A percentile compares a stretch with the other conserved stretches of the same genome.
Conservation (phyloP, 73 alveolate species). For the Paraurostyla sp. region DNA sequence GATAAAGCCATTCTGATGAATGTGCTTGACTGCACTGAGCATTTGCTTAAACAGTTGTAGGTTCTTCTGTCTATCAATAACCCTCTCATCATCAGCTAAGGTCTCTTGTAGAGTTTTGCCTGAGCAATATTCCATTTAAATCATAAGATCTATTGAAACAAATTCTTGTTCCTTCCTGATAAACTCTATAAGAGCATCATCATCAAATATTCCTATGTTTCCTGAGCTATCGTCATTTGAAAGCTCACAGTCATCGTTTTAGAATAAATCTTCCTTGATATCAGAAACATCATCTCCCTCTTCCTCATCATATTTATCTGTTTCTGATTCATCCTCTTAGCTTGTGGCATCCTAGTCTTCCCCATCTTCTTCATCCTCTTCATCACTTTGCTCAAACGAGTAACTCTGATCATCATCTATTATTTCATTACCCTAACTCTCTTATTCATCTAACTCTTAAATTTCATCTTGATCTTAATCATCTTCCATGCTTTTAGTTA, state of each 20-base stretch:
- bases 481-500: neutral
- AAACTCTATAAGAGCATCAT: conserved; percentile 45
- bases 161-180: conserved; percentile 53
- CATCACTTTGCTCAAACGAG: neutral
- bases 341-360: neutral
- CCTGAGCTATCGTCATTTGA: neutral
- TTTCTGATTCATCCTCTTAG: neutral
- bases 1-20: conserved; percentile 86
- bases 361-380: neutral
- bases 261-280: neutral
- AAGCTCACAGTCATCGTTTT: neutral
- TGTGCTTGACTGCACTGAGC: conserved; percentile 88
- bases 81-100: conserved; percentile 68
- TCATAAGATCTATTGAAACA: conserved; percentile 79
- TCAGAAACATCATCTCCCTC: conserved; percentile 10
- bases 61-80: conserved; percentile 70
- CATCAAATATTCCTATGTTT: conserved; percentile 38
- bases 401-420: conserved; percentile 31
- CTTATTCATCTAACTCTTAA: no score
- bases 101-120: conserved; percentile 83
- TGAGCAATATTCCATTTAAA: conserved; percentile 93
- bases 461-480: neutral
- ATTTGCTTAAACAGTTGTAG: conserved; percentile 79
- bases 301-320: neutral
- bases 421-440: no score